Conservation (phyloP, 371 early-diverging fungal genomes). For the Phascolomyces articulosus region DNA sequence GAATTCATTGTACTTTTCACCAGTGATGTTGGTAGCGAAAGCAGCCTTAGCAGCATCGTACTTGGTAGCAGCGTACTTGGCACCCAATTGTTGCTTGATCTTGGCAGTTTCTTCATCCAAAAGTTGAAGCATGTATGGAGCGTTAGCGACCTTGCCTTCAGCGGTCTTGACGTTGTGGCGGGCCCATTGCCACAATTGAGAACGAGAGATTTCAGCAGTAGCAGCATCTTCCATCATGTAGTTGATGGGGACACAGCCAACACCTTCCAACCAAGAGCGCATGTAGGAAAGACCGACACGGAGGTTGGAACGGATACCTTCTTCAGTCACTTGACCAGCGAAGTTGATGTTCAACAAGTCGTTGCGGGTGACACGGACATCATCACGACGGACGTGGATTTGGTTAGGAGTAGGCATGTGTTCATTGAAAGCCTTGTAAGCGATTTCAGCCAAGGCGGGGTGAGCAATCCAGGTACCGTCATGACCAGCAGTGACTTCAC, state of each 20-base stretch:
- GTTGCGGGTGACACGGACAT: conserved; percentile 80
- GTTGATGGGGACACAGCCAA: conserved; percentile 95
- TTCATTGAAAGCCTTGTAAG: conserved; percentile 86
- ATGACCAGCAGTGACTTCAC: conserved; percentile 93
- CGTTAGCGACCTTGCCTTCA: conserved; percentile 80
- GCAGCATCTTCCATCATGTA: conserved; percentile 58
- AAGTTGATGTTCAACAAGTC: conserved; percentile 87
- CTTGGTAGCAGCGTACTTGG: conserved; percentile 66
- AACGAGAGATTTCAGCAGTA: conserved; percentile 96
- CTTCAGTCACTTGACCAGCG: conserved; percentile 83
- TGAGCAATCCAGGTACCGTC: conserved; percentile 98
- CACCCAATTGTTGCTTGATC: conserved; percentile 67
- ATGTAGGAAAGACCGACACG: conserved; percentile 92
- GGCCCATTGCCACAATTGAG: conserved; percentile 97
- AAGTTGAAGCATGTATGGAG: conserved; percentile 71
- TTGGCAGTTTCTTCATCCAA: conserved; percentile 86
- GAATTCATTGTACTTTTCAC: conserved; percentile 84
- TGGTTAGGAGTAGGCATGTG: conserved; percentile 97
- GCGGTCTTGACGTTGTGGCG: conserved; percentile 82
- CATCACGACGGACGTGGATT: conserved; percentile 87
- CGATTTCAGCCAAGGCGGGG: conserved; percentile 91
- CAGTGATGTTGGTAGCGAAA: conserved; percentile 78
- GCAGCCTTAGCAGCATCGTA: conserved; percentile 76
- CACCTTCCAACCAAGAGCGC: conserved; percentile 95
- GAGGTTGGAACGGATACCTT: conserved; percentile 90